phyloP scores from a whole-genome alignment of 2,329 filamentous ascomycete species.

The Curvularia hawaiiensis region DNA sequence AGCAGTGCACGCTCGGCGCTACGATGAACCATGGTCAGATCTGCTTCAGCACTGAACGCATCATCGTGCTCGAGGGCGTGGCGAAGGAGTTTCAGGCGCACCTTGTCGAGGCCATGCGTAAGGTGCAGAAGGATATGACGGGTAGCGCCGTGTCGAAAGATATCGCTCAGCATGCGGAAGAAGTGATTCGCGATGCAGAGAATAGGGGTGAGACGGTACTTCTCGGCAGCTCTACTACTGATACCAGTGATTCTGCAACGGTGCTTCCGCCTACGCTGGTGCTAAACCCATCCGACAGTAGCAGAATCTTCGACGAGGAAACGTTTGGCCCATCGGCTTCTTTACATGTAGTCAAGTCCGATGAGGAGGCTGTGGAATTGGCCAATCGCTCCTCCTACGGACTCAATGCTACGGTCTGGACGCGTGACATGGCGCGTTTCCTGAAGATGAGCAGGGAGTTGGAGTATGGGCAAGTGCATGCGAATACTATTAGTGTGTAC shows the following conservation, averaged over 20 bases:
- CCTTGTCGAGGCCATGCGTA: conserved; percentile 50
- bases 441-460: conserved; percentile 48
- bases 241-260: conserved; percentile 46
- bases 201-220: conserved; percentile 61
- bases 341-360: conserved; percentile 65
- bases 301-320: conserved; percentile 72
- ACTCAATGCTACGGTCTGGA: conserved; percentile 68
- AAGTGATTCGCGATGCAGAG: conserved; percentile 51
- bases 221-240: conserved; percentile 4
- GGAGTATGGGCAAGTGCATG: conserved; percentile 55
- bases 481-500: conserved; percentile 55
- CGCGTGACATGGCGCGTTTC: conserved; percentile 65
- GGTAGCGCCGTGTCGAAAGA: conserved; percentile 44
- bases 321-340: conserved; percentile 77
- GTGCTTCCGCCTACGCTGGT: conserved; percentile 55
- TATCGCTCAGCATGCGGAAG: conserved; percentile 39
- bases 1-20: conserved; percentile 30
- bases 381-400: conserved; percentile 86
- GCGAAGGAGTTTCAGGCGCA: conserved; percentile 56
- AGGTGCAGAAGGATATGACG: conserved; percentile 40
- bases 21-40: conserved; percentile 65
- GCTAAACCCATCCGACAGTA: conserved; percentile 53
- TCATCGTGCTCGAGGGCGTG: conserved; percentile 63
- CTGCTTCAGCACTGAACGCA: conserved; percentile 83
- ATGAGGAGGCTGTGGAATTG: conserved; percentile 72